Evolutionary conservation across 805 yeast genomes (phyloP).

Genomic region (Spathaspora gorwiae): DNA sequence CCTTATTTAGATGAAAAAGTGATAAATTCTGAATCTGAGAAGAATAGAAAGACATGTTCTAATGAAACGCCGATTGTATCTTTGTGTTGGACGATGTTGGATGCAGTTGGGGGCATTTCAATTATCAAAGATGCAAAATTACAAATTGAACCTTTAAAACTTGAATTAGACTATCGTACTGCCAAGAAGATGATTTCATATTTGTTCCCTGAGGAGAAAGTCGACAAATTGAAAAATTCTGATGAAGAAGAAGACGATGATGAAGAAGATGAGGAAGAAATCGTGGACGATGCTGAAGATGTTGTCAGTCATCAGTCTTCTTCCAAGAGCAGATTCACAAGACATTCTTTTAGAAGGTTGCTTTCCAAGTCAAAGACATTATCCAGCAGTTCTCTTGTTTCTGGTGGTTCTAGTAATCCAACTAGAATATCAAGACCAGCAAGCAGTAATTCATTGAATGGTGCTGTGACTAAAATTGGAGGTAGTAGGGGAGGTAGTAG

Average conservation of each 20-base stretch:
- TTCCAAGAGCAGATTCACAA: neutral
- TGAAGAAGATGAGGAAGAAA: slow-evolving; percentile 7
- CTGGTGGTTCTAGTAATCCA: neutral
- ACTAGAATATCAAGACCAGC: neutral
- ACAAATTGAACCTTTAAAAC: slow-evolving; percentile 57
- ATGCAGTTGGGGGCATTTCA: slow-evolving; percentile 88
- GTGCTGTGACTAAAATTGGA: too few relatives aligned
- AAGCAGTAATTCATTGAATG: too few relatives aligned
- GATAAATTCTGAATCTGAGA: slow-evolving; percentile 5
- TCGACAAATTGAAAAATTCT: slow-evolving; percentile 4
- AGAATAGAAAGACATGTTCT: slow-evolving; percentile 2
- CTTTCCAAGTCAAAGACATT: slow-evolving; percentile 1
- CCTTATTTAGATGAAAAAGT: slow-evolving; percentile 29
- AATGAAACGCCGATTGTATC: slow-evolving; percentile 20
- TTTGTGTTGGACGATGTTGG: slow-evolving; percentile 69
- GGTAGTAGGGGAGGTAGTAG: neutral
- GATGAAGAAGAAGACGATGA: slow-evolving; percentile 5
- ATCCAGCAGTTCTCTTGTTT: neutral
- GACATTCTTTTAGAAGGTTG: slow-evolving; percentile 10
- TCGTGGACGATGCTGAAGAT: slow-evolving; percentile 6
- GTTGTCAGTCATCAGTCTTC: slow-evolving; percentile 3
- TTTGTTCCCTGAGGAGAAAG: slow-evolving; percentile 56
- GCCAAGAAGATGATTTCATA: slow-evolving; percentile 61
- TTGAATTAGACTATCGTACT: slow-evolving; percentile 70
- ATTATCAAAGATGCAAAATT: slow-evolving; percentile 64